phyloP scores from a whole-genome alignment of 225 moss, liverwort and hornwort species.

The Marchantia polymorpha region DNA sequence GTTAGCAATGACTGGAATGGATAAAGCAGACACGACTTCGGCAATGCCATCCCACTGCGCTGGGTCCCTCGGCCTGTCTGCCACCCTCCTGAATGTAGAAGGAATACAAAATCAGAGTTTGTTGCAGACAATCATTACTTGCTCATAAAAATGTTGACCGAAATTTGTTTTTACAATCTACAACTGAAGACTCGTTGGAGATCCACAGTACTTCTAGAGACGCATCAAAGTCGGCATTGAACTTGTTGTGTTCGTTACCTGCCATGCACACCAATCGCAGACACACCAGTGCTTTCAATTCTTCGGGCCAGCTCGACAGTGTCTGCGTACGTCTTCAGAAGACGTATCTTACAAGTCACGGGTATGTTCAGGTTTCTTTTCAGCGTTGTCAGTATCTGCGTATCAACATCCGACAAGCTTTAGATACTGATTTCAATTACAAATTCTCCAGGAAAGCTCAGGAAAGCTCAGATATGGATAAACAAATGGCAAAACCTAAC shows the following conservation, averaged over 20 bases:
- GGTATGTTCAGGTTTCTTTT: slow-evolving; percentile 74
- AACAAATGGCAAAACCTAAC: neutral
- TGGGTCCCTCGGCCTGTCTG: slow-evolving; percentile 76
- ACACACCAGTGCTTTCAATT: slow-evolving; percentile 72
- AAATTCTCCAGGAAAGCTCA: neutral
- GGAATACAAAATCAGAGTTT: neutral
- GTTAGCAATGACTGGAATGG: slow-evolving; percentile 90
- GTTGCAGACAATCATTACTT: neutral
- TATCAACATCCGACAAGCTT: neutral
- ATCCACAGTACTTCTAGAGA: neutral
- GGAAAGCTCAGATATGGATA: too few relatives aligned
- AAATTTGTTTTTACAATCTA: neutral
- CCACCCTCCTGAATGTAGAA: slow-evolving; percentile 43
- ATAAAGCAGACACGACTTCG: slow-evolving; percentile 78
- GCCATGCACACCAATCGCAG: slow-evolving; percentile 82
- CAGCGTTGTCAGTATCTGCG: slow-evolving; percentile 72
- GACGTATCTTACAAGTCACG: slow-evolving; percentile 83
- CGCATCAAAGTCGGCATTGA: neutral
- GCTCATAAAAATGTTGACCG: neutral
- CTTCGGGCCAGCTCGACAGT: slow-evolving; percentile 81
- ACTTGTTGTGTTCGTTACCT: slow-evolving; percentile 28
- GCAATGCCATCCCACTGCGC: slow-evolving; percentile 88
- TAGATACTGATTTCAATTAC: neutral
- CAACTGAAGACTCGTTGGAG: neutral
- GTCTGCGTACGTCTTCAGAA: slow-evolving; percentile 53